A percentile compares a stretch with the other conserved stretches of the same genome.
Conservation (phyloP, 2,329 filamentous ascomycete species). For the Fusarium nurragi region DNA sequence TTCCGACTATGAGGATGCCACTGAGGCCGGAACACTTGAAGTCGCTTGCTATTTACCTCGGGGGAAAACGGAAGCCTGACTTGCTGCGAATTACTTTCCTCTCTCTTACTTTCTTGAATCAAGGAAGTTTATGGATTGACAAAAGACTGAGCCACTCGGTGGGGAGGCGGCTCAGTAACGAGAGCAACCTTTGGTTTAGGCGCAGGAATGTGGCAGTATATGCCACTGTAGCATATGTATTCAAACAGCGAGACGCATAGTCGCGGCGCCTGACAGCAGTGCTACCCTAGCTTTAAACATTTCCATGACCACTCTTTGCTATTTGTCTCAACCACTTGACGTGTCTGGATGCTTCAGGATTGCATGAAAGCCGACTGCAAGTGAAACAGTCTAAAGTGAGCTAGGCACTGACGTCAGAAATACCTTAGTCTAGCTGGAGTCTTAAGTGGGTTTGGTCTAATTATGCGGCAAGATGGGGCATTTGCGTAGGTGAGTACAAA, state of each 20-base stretch:
- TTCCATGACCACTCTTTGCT: constrained; percentile 17
- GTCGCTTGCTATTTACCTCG: background rate
- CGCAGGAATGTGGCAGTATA: constrained; percentile 5
- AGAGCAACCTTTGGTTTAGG: constrained; percentile 8
- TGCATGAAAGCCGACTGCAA: constrained; percentile 2
- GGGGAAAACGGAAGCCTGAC: background rate
- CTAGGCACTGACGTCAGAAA: constrained; percentile 37
- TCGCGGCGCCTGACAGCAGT: background rate
- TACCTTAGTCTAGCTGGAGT: constrained; percentile 6
- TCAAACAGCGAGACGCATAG: background rate
- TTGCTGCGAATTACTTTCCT: background rate
- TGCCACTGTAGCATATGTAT: background rate
- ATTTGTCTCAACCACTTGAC: background rate
- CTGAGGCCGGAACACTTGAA: background rate
- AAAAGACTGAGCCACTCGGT: constrained; percentile 38
- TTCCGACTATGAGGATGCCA: too few species aligned
- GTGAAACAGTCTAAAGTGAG: background rate
- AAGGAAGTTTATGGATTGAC: background rate
- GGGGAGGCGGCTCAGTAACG: constrained; percentile 39
- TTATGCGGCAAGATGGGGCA: constrained; percentile 1
- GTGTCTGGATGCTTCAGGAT: background rate
- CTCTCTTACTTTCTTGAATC: background rate
- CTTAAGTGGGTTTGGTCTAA: constrained; percentile 6
- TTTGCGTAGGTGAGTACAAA: background rate
- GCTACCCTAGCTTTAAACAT: constrained; percentile 1